phyloP scores from a whole-genome alignment of 2,329 filamentous ascomycete genomes.

The Lecanicillium sp. region DNA sequence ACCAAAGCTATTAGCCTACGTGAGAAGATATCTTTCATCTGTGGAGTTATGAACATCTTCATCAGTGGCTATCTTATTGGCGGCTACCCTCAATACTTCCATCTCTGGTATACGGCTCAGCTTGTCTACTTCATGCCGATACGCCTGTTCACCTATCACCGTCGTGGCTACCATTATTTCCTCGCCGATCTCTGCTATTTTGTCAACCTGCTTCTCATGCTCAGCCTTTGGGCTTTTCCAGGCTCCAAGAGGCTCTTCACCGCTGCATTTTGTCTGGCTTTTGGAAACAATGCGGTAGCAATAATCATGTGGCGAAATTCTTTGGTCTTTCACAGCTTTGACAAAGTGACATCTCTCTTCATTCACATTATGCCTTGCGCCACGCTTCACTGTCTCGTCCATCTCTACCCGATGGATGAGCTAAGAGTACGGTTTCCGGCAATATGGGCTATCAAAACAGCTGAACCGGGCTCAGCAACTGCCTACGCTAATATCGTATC shows the following conservation, averaged over 20 bases:
- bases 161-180: conserved; percentile 93
- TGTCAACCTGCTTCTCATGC: conserved; percentile 77
- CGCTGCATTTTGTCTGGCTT: conserved; percentile 84
- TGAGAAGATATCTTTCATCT: conserved; percentile 95
- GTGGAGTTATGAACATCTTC: conserved; percentile 94
- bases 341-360: conserved; percentile 97
- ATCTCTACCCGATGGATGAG: conserved; percentile 61
- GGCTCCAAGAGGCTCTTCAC: conserved; percentile 87
- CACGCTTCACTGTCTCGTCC: conserved; percentile 85
- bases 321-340: conserved; percentile 94
- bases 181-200: conserved; percentile 97
- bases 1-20: conserved; percentile 80
- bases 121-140: conserved; percentile 96
- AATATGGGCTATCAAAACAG: conserved; percentile 71
- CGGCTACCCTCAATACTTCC: conserved; percentile 77
- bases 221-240: conserved; percentile 88
- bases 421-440: conserved; percentile 74
- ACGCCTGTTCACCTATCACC: conserved; percentile 84
- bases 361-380: conserved; percentile 99
- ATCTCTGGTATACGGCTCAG: conserved; percentile 85
- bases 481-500: conserved; percentile 71
- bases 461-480: conserved; percentile 62
- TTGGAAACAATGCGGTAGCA: conserved; percentile 93
- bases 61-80: conserved; percentile 92
- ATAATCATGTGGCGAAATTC: conserved; percentile 99